A percentile compares a stretch with the other conserved stretches of the same genome.
These are phyloP conservation scores for Theobroma grandiflorum DNA, from an alignment of 441 rosid genomes.

Conservation along the genomic window DNA sequence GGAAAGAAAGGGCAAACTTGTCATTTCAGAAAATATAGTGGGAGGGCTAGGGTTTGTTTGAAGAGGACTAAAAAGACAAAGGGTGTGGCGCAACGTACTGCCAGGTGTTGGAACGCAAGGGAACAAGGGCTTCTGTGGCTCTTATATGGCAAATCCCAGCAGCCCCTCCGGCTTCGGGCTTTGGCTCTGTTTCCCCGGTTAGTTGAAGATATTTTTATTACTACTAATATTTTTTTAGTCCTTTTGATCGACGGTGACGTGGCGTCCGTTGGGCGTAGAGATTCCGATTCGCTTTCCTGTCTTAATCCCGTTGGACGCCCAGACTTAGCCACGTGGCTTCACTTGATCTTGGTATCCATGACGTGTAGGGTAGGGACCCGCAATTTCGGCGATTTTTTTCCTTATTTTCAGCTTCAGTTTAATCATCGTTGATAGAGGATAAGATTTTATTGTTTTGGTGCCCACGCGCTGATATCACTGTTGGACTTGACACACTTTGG, in stretches of 20 bases:
- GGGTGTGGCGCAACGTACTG: conserved; percentile 34
- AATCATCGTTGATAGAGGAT: not conserved
- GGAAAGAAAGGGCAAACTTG: not conserved
- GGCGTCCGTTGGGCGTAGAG: conserved; percentile 13
- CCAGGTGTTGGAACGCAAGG: conserved; percentile 45
- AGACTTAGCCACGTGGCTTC: conserved; percentile 30
- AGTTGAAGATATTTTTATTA: conserved; percentile 14
- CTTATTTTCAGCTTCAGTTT: not conserved
- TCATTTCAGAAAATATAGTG: not conserved
- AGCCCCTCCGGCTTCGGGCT: not conserved
- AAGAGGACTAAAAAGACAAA: not conserved
- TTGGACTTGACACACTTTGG: not conserved
- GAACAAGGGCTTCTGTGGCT: conserved; percentile 23
- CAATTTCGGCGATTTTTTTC: conserved; percentile 13
- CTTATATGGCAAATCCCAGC: not conserved
- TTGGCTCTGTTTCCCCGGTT: conserved; percentile 29
- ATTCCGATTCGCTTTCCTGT: conserved; percentile 39
- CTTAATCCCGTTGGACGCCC: not conserved
- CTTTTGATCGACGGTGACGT: conserved; percentile 23
- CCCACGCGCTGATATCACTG: not conserved
- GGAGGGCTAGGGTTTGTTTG: too few species aligned
- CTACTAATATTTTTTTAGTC: not conserved
- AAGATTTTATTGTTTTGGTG: not conserved
- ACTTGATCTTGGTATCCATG: conserved; percentile 14
- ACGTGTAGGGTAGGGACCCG: conserved; percentile 25